Evolutionary conservation across 2,329 filamentous ascomycete genomes (phyloP).

Genomic region (Thermothelomyces thermophilus): DNA sequence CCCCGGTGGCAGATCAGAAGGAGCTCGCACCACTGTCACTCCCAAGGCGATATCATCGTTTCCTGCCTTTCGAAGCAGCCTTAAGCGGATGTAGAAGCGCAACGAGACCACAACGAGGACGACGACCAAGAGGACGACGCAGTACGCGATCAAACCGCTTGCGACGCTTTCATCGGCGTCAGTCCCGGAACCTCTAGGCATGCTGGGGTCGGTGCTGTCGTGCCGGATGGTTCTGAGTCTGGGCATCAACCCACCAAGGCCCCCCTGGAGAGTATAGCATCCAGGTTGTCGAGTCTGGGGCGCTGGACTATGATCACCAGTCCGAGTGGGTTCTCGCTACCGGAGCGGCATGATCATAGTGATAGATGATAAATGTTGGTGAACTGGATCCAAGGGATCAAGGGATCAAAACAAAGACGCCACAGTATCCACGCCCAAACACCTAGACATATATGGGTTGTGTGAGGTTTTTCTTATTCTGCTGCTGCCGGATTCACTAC

Average conservation of each 20-base stretch:
- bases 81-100: constrained; percentile 6
- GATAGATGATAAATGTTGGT: neutral
- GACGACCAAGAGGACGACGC: neutral
- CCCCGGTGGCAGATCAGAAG: neutral
- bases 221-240: too few relatives aligned
- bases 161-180: neutral
- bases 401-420: too few relatives aligned
- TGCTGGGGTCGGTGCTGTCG: neutral
- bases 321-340: neutral
- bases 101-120: neutral
- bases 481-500: too few relatives aligned
- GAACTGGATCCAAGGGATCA: too few relatives aligned
- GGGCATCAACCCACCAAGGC: too few relatives aligned
- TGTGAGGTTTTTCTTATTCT: neutral
- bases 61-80: constrained; percentile 4
- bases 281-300: neutral
- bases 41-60: neutral
- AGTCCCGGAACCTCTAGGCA: neutral
- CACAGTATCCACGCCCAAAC: too few relatives aligned
- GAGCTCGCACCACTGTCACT: neutral
- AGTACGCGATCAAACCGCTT: neutral
- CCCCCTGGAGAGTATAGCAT: too few relatives aligned
- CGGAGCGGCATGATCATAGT: neutral
- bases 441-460: too few relatives aligned
- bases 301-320: neutral